Percentiles rank a stretch among this genome's conserved stretches.
phyloP scores from a whole-genome alignment of 768 basidiomycete species.

The Porpolomopsis calyptriformis region DNA sequence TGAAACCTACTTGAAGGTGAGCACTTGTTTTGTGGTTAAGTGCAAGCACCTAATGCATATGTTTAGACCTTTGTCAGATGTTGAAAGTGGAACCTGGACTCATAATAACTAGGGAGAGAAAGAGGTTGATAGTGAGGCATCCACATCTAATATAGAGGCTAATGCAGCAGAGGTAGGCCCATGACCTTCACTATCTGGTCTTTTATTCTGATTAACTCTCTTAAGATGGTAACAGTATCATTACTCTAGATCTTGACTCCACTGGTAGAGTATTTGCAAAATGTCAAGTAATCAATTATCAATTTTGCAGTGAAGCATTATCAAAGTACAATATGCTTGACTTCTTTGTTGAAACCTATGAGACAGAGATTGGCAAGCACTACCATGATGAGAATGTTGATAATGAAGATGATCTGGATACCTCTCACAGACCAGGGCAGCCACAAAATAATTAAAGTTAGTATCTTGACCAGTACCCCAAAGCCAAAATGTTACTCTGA shows the following conservation, averaged over 20 bases:
- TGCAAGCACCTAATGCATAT: no score
- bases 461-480: constrained; percentile 7
- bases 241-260: constrained; percentile 6
- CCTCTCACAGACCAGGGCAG: constrained; percentile 4
- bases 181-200: no score
- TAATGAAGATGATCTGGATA: constrained; percentile 1
- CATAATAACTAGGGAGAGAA: no score
- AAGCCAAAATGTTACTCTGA: not conserved
- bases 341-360: constrained; percentile 25
- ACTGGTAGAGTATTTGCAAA: constrained; percentile 8
- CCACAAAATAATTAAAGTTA: constrained; percentile 7
- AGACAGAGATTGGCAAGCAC: constrained; percentile 8
- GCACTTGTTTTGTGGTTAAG: no score
- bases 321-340: constrained; percentile 12
- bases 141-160: no score
- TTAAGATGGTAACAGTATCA: constrained; percentile 6
- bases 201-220: no score
- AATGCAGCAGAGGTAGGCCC: no score
- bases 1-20: no score
- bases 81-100: no score
- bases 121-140: no score
- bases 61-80: no score
- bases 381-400: constrained; percentile 2
- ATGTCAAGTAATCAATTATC: constrained; percentile 21
- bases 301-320: constrained; percentile 14